Base-by-base conservation (phyloP, 2,329 filamentous ascomycete genomes). In the Bipolaris zeicola region DNA sequence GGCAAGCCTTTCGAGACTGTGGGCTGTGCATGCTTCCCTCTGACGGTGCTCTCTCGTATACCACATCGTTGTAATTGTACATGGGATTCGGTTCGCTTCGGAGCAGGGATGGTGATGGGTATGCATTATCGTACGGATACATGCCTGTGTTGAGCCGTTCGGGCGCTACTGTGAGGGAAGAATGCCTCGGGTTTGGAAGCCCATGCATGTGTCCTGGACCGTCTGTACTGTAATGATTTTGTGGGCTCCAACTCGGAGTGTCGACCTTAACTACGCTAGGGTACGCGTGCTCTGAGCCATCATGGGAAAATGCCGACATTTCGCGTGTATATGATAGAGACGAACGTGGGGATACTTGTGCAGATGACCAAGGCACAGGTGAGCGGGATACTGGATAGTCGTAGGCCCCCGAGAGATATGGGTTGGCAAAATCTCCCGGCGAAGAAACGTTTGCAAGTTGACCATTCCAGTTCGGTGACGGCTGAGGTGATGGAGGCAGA, bases 401-500 rank as follows among this genome's bases (percentile, higher is more conserved):
- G 53, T 72, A 75, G 31, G 70, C 65, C 60, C 69, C 69, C 36
- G 71, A 69, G 11, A 65, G 56, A 64, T 68, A 74, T 10, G 70
- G 66, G 47, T 76, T 70, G 36, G 67, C 69, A 34, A 68, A 63
- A 36, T 66, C 61, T n/a, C 72, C 71, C 20, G 63, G 8, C 7
- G 72, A 74, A 7, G 67, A 48, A 36, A 63, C 65, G 46, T 52
- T 65, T 3, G 72, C 63, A 44, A 70, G 58, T 45, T 72, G 70
- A 10, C 60, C 41, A 13, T 61, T 56, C 73, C 74, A 77, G 13
- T 61, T 55, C 51, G 74, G 72, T 13, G 72, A 74, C 6, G 72
- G 66, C 22, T 74, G 70, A 24, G 74, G 74, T 13, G 75, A 75
- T 31, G 73, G 67, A 31, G 74, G 69, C 44, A 75, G 69, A 22